Base-by-base conservation (phyloP, 176 grass and related monocot species). In the Thalia dealbata region DNA sequence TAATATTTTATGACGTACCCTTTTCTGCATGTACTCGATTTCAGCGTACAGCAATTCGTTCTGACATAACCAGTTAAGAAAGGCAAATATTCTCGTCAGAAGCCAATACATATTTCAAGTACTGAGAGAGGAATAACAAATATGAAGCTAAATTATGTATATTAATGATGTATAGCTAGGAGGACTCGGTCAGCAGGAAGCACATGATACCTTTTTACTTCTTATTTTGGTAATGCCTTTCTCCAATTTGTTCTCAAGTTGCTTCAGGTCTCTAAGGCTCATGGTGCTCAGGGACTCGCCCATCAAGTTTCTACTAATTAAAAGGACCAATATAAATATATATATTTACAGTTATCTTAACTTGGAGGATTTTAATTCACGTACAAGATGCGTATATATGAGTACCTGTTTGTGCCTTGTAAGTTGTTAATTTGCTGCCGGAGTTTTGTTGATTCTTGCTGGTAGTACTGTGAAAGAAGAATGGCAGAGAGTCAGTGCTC, bases 211-310 rank as follows among this genome's bases (percentile, higher is more conserved):
- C 87, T 86, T 97, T 81, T 78, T 92, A 64, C 80, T 79, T 71
- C 93, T 91, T 74, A 97, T 97, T 81, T 92, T 97, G 68, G 61
- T 78, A 25, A 92, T 78, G 15, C 81, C 90, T 82, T 84, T 80
- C 54, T 97, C 93, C 74, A 97, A 76, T 62, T 82, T 92, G 30
- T 7, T 84, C 67, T 97, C 89, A 6, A 89, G 73, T 44, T 78
- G 73, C 67, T 88, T 92, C 19, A 84, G 89, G 3, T 97, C 93
- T 56, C 80, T 84, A 45, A 42, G 52, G 76, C 35, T 82, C 73
- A 84, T 83, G 67, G 81, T 73, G 51, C 81, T 62, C 21, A 86
- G 81, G 69, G 76, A 71, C 51, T 92, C 82, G 10, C 89, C 93
- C 73, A 78, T 64, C 74, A 97, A 61, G 46, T 81, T 69, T 63